phyloP scores from a whole-genome alignment of 208 protist species.

The Novymonas esmeraldas region DNA sequence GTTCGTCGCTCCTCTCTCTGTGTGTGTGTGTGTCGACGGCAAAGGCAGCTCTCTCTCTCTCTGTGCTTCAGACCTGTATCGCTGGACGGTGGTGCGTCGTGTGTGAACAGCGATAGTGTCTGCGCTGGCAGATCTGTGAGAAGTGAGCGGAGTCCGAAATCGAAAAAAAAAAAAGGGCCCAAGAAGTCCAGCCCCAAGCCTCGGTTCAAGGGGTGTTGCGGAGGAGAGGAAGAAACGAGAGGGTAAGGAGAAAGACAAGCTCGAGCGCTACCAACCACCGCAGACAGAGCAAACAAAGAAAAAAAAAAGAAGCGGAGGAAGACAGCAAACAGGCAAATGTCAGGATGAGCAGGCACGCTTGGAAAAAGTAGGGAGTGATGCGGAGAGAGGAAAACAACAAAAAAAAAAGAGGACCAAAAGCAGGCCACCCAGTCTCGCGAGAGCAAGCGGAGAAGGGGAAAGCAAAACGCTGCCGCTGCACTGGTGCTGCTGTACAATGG shows the following conservation, averaged over 20 bases:
- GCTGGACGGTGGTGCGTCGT: no score
- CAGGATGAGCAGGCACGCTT: no score
- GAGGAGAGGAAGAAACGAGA: slow-evolving; percentile 7
- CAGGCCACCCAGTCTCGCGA: background rate
- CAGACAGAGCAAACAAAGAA: slow-evolving; percentile 6
- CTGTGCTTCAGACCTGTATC: no score
- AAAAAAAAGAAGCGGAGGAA: slow-evolving; percentile 6
- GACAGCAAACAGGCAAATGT: slow-evolving; percentile 4
- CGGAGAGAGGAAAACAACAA: slow-evolving; percentile 3
- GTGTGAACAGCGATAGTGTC: no score
- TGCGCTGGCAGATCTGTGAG: background rate
- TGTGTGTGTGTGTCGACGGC: background rate
- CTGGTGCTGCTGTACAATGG: no score
- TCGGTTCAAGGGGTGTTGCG: no score
- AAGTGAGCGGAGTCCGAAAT: background rate
- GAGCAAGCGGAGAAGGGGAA: background rate
- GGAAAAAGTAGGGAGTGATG: no score
- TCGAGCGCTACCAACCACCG: background rate
- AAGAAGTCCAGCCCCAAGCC: no score
- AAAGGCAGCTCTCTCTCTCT: no score
- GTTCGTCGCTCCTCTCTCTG: background rate
- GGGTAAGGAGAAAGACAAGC: background rate
- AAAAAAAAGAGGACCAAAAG: background rate
- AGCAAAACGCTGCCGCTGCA: no score
- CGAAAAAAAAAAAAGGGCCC: background rate